Base-by-base conservation (phyloP, 495 filamentous ascomycete species). In the Penicillium bialowiezense region DNA sequence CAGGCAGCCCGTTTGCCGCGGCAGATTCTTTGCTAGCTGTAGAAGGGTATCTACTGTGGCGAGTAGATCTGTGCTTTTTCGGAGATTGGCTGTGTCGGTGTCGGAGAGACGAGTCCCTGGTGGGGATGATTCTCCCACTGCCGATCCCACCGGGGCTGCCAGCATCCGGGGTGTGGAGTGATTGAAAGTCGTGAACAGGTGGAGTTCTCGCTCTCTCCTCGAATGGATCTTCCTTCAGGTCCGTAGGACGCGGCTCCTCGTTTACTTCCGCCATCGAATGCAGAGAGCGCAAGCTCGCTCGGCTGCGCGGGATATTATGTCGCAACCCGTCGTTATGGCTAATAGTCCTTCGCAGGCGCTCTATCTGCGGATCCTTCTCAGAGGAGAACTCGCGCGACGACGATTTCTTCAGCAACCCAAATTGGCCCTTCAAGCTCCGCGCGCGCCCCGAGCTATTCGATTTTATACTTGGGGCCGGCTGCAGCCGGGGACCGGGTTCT, bases 61-160 rank as follows among this genome's bases (percentile, higher is more conserved):
- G 73, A 31, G 55, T 48, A 21, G 71, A 64, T 49, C 59, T 63
- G 26, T 55, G 62, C 21, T 65, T 64, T 44, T 63, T 71, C 7
- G 70, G 64, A 41, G 67, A 70, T 35, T 65, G 66, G 21, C 65
- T 75, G 52, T 86, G 55, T 20, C 58, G 47, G 35, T 62, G 86
- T 33, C 84, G 72, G 32, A 89, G 59, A 6, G 84, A 88, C 1
- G 85, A 89, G 40, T 88, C 85, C 44, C 85, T 73, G 3, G 77
- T 72, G 5, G 86, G 86, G 39, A 90, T 87, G 8, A 77, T 52
- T 63, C 77, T 40, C 7, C 74, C 73, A 42, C 70, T 75, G 45
- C 74, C 72, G 41, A 76, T 71, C 1, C 70, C 69, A 14, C 74
- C 72, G 2, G 69, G 74, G 20, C 63, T 71, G 23, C 52, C 58